Evolutionary conservation across 768 basidiomycete genomes (phyloP), one percentile per base, ranked within the genome.

Genomic region (Amanita rimosa): DNA sequence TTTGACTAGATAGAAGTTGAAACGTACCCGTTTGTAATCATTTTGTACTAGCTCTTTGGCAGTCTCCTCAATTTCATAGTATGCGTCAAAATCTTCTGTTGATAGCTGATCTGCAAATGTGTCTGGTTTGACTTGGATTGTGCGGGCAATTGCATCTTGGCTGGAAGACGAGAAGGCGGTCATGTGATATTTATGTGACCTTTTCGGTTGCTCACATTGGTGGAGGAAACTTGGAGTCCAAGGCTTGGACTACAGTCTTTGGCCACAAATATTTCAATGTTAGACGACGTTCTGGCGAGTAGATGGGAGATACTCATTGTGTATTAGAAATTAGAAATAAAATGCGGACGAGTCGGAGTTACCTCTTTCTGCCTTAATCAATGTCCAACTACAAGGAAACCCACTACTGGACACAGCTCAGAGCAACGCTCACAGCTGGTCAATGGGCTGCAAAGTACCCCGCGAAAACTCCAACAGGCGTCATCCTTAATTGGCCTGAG

Each of bases 331-430:
- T 9, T 26, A 26, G 24, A 27, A 27, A 27, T 26, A 26, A 6
- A 26, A 6, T 26, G 24, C 27, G 27, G 1, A 9, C 8, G 27
- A 27, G 8, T 26, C 26, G 26, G 26, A 26, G 8, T 27, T 27
- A 6, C 3, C 4, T 26, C 24, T 26, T 26, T 17, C n/a, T 31
- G 14, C n/a, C 38, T 26, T 1, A 26, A 6, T 5, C 5, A 6
- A 65, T 63, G 65, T 64, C 65, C 29, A 61, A 46, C 44, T 54
- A 57, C 14, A 91, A 91, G 59, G 84, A 85, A 55, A 73, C 72
- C 42, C 75, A 88, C 61, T 93, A 92, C 63, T 85, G 85, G 81
- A 60, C 72, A 1, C 85, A 91, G 59, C 75, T 93, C 41, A 73
- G 85, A 42, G 59, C 72, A 2, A 79, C 78, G 0, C 74, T 92